Evolutionary conservation across 2,329 filamentous ascomycete genomes (phyloP), one percentile per base, ranked within the genome.

Genomic region (Exophiala calicioides): DNA sequence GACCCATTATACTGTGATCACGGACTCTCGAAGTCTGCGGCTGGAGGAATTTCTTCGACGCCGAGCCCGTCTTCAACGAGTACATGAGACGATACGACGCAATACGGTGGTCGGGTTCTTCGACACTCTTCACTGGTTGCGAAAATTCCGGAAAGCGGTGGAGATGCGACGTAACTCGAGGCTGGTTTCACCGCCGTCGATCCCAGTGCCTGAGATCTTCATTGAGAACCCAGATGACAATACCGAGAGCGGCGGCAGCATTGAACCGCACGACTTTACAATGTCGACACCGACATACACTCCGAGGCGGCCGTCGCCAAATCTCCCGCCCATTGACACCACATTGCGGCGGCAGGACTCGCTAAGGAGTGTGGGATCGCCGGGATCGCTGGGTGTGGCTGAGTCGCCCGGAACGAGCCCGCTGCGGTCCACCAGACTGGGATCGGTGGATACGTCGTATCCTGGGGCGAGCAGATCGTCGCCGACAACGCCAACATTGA

Each of bases 1-100:
- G 47, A 91, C 94, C 24, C 93, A 98, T 68, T 95, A 98, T 76
- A 98, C 97, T 62, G 90, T 98, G 62, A 98, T 98, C 65, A 95
- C 85, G 58, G 93, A 98, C 68, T 96, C 86, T 73, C 96, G 96
- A 76, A 95, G 90, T 68, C 73, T 98, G 62, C 85, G 88, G 52
- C 79, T 98, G 2, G 93, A 98, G 62, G 93, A 98, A 64, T 98
- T 95, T 66, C 70, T 98, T 46, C 85, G 91, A 47, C 88, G 94
- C 27, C 84, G 91, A 52, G 89, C 90, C 23, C 82, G 91, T 42
- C 76, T 98, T 36, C 91, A 97, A 65, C 85, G 91, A 52, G 91
- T 98, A 1, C 89, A 98, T 60, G 91, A 98, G 68, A 89, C 93
- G 58, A 89, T 97, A 32, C 86, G 89, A 47, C 83, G 94, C 47